A percentile compares a stretch with the other conserved stretches of the same genome.
These are phyloP conservation scores for Benincasa hispida DNA, from an alignment of 306 rosid species.

Conservation along the genomic window DNA sequence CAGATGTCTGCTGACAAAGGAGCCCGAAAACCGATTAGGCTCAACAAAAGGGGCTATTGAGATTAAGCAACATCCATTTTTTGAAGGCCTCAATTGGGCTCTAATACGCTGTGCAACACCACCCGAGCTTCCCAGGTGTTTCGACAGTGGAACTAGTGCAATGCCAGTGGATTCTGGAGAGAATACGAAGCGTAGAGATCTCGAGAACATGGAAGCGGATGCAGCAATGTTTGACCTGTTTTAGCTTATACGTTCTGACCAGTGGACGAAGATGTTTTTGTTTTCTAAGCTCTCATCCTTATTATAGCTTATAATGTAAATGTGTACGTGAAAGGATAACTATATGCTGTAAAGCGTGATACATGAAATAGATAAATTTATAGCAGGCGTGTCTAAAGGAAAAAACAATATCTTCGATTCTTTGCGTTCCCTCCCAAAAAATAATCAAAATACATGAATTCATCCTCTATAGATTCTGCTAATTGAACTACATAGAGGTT, in stretches of 20 bases:
- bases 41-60: conserved; percentile 88
- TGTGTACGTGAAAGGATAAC: conserved; percentile 30
- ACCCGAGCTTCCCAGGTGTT: conserved; percentile 70
- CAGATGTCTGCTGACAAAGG: conserved; percentile 68
- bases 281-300: background rate
- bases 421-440: background rate
- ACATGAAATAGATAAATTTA: conserved; percentile 40
- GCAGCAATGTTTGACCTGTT: conserved; percentile 68
- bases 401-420: background rate
- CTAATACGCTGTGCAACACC: conserved; percentile 83
- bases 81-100: conserved; percentile 96
- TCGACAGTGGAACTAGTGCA: conserved; percentile 34
- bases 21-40: conserved; percentile 85
- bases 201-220: conserved; percentile 41
- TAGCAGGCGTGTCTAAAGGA: conserved; percentile 18
- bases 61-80: conserved; percentile 89
- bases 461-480: background rate
- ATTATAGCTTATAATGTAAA: conserved; percentile 36
- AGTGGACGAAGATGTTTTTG: background rate
- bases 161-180: conserved; percentile 27
- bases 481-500: background rate
- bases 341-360: conserved; percentile 38
- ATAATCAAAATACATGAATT: background rate
- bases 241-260: conserved; percentile 23
- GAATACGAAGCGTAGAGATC: conserved; percentile 36